Percentiles rank a stretch among this genome's conserved stretches.
These are phyloP conservation scores for Leptomonas seymouri DNA, from an alignment of 208 protist species.

Conservation along the genomic window DNA sequence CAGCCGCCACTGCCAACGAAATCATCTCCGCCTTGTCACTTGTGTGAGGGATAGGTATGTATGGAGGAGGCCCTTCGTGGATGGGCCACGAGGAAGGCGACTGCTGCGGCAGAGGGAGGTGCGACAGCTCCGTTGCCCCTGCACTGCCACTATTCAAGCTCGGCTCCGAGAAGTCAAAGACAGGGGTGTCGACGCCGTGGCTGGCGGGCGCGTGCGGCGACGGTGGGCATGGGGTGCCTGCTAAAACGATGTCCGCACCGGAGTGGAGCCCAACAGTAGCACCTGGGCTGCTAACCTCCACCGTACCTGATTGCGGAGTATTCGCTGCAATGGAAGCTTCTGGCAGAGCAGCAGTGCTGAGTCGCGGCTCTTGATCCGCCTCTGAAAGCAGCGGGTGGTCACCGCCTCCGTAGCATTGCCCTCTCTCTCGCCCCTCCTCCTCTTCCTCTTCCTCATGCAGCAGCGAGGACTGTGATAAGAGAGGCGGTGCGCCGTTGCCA, in stretches of 20 bases:
- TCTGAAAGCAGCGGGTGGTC: neutral
- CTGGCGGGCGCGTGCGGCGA: too few relatives aligned
- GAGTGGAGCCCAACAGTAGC: too few relatives aligned
- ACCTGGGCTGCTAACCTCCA: too few relatives aligned
- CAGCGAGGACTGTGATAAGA: slow-evolving; percentile 28
- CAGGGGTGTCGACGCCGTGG: neutral
- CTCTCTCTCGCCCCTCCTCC: neutral
- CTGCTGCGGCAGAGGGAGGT: neutral
- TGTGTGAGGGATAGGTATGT: neutral
- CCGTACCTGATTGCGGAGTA: too few relatives aligned
- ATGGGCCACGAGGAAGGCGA: slow-evolving; percentile 7
- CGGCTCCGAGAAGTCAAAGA: neutral
- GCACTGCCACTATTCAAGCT: neutral
- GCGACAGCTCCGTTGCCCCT: neutral
- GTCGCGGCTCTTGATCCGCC: neutral
- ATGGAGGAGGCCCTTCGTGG: neutral
- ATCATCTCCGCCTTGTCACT: neutral
- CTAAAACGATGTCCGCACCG: too few relatives aligned
- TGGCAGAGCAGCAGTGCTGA: neutral
- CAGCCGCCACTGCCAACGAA: neutral
- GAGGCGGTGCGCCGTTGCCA: slow-evolving; percentile 22
- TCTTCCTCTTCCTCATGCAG: slow-evolving; percentile 26
- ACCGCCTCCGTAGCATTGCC: neutral
- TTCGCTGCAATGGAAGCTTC: too few relatives aligned
- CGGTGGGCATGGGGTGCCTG: too few relatives aligned